Evolutionary conservation across 1,139 yeast species (phyloP).

Genomic region (Yamadazyma conglobata): DNA sequence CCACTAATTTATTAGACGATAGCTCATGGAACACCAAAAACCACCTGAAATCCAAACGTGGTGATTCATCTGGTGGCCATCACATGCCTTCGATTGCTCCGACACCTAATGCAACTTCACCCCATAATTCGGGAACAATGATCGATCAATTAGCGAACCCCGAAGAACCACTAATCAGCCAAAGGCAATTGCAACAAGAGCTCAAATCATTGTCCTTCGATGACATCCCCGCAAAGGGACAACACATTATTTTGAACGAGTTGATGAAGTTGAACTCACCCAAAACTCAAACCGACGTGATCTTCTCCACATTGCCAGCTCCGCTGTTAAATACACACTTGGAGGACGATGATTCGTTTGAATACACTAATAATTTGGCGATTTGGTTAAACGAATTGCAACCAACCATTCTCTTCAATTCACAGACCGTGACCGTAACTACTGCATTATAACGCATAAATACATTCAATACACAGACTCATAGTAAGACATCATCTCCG

Average conservation of each 20-base stretch:
- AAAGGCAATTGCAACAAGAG: conserved; percentile 38
- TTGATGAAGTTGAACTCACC: conserved; percentile 66
- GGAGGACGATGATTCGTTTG: conserved; percentile 62
- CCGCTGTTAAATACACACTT: conserved; percentile 81
- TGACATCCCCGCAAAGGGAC: conserved; percentile 87
- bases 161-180: conserved; percentile 21
- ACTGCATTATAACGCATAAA: conserved; percentile 58
- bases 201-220: conserved; percentile 57
- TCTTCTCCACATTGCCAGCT: conserved; percentile 86
- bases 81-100: neutral
- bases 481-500: no score
- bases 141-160: neutral
- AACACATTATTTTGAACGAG: conserved; percentile 83
- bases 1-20: conserved; percentile 9
- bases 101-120: neutral
- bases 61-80: no score
- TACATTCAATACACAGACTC: no score
- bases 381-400: conserved; percentile 81
- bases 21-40: conserved; percentile 6
- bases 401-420: conserved; percentile 75
- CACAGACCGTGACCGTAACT: conserved; percentile 93
- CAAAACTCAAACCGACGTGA: conserved; percentile 56
- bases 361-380: conserved; percentile 72
- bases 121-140: neutral
- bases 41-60: neutral